These are phyloP conservation scores for Andrographis paniculata DNA, from an alignment of 305 asterid species.

Conservation along the genomic window DNA sequence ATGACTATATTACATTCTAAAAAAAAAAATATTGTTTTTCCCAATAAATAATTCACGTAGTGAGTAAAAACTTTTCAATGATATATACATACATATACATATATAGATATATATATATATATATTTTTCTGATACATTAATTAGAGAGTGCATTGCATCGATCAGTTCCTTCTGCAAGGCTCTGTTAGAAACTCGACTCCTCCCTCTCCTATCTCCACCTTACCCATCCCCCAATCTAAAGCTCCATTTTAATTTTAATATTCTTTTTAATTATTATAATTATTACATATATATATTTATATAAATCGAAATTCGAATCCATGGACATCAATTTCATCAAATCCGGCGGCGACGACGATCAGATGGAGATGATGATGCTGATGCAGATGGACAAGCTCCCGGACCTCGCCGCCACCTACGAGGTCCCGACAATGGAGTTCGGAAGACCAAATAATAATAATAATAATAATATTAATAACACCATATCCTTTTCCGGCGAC, in stretches of 20 bases:
- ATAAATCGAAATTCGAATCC: no score
- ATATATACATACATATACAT: no score
- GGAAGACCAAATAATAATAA: conserved; percentile 5
- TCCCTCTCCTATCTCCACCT: conserved; percentile 33
- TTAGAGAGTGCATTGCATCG: no score
- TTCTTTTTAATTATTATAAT: not conserved
- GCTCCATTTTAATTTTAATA: conserved; percentile 18
- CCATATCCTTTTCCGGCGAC: conserved; percentile 29
- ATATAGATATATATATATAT: no score
- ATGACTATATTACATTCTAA: no score
- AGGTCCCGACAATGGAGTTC: conserved; percentile 39
- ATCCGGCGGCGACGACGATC: conserved; percentile 40
- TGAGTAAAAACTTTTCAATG: no score
- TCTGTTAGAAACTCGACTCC: conserved; percentile 75
- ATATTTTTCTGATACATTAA: no score
- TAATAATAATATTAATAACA: conserved; percentile 7
- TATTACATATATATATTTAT: no score
- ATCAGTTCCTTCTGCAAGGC: conserved; percentile 28
- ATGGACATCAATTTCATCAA: conserved; percentile 73
- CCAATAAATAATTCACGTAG: no score
- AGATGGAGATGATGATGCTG: conserved; percentile 84
- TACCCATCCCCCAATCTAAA: conserved; percentile 51
- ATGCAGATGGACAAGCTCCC: conserved; percentile 84
- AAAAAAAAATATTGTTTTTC: no score
- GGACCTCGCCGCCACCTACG: conserved; percentile 39